phyloP scores from a whole-genome alignment of 2,329 filamentous ascomycete genomes.

The Cladophialophora exuberans region DNA sequence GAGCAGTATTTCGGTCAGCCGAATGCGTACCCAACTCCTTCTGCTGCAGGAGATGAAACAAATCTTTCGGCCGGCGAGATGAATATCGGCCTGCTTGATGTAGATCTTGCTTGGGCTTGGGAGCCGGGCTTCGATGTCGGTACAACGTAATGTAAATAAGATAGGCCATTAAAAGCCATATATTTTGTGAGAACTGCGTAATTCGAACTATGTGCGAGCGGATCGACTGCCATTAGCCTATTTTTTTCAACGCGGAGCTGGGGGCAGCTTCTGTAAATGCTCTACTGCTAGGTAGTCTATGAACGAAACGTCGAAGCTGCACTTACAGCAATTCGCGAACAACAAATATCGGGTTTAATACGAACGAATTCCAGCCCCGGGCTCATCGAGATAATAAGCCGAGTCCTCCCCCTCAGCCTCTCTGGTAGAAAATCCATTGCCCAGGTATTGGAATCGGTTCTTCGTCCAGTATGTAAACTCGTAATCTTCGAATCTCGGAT shows the following conservation, averaged over 20 bases:
- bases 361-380: no score
- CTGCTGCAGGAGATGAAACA: background rate
- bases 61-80: background rate
- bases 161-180: no score
- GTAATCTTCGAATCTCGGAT: conserved; percentile 48
- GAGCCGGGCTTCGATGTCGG: background rate
- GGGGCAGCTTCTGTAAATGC: no score
- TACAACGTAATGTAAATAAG: background rate
- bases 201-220: no score
- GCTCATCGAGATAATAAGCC: no score
- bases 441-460: conserved; percentile 37
- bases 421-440: conserved; percentile 16
- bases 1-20: conserved; percentile 1
- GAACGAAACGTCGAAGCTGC: no score
- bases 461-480: conserved; percentile 29
- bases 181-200: no score
- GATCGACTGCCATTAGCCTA: no score
- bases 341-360: no score
- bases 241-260: no score
- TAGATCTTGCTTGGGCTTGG: background rate
- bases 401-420: background rate
- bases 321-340: no score
- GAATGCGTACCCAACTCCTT: background rate
- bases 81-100: background rate
- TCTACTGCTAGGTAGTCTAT: no score